phyloP scores from a whole-genome alignment of 495 filamentous ascomycete genomes.

The Entonaema liquescens region DNA sequence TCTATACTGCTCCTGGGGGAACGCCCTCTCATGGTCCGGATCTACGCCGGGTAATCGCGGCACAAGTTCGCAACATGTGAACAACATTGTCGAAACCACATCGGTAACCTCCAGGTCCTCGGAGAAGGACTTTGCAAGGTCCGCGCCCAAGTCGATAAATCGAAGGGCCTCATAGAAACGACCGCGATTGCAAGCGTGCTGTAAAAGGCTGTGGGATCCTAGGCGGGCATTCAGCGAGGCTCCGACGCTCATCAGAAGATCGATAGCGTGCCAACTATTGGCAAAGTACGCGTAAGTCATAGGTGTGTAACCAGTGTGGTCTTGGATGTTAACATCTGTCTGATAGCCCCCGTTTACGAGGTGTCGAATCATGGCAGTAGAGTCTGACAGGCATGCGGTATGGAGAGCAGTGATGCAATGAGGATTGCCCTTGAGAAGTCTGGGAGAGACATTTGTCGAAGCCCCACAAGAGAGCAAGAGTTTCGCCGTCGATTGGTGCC shows the following conservation, averaged over 20 bases:
- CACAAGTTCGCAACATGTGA: constrained; percentile 45
- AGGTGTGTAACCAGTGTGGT: constrained; percentile 46
- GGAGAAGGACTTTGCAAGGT: constrained; percentile 36
- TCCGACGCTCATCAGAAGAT: constrained; percentile 45
- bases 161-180: constrained; percentile 45
- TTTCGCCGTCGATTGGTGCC: constrained; percentile 42
- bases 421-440: not conserved
- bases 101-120: not conserved
- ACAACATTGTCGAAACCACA: constrained; percentile 36
- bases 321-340: constrained; percentile 41
- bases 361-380: not conserved
- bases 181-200: constrained; percentile 49
- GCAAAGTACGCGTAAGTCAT: constrained; percentile 49
- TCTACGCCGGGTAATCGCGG: not conserved
- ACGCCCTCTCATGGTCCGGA: constrained; percentile 7
- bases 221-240: constrained; percentile 47
- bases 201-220: constrained; percentile 47
- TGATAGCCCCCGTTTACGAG: constrained; percentile 44
- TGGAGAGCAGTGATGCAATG: constrained; percentile 32
- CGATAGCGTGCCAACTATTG: constrained; percentile 45
- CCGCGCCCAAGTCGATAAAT: constrained; percentile 48
- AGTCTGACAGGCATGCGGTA: constrained; percentile 16
- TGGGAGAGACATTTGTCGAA: constrained; percentile 34
- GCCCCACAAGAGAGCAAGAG: constrained; percentile 48
- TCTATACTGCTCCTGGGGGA: not conserved